Percentiles rank a stretch among this genome's conserved stretches.
These are phyloP conservation scores for Entomophthora muscae DNA, from an alignment of 371 early-diverging fungal genomes.

Conservation along the genomic window DNA sequence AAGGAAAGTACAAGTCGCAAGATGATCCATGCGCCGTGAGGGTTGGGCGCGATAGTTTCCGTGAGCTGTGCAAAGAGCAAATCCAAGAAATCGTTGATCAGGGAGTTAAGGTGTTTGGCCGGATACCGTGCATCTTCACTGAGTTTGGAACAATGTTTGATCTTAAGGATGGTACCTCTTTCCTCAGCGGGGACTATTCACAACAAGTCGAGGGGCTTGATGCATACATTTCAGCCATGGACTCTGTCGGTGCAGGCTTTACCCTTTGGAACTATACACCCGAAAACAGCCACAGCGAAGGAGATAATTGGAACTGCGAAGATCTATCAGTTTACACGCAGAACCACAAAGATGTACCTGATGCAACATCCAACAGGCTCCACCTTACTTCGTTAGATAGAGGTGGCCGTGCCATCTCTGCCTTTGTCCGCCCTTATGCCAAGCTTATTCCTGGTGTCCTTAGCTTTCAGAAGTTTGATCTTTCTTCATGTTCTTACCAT, in stretches of 20 bases:
- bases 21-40: not conserved
- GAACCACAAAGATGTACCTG: slow-evolving; percentile 12
- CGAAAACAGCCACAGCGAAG: slow-evolving; percentile 33
- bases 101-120: not conserved
- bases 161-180: slow-evolving; percentile 25
- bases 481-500: slow-evolving; percentile 31
- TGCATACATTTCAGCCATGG: slow-evolving; percentile 42
- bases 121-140: not conserved
- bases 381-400: slow-evolving; percentile 17
- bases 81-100: not conserved
- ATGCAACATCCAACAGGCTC: slow-evolving; percentile 16
- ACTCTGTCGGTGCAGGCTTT: slow-evolving; percentile 32
- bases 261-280: slow-evolving; percentile 50
- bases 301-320: slow-evolving; percentile 57
- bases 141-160: slow-evolving; percentile 60
- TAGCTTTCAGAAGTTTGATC: slow-evolving; percentile 35
- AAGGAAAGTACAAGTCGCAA: not conserved
- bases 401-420: slow-evolving; percentile 64
- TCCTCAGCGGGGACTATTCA: slow-evolving; percentile 19
- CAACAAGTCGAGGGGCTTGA: slow-evolving; percentile 45
- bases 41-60: slow-evolving; percentile 16
- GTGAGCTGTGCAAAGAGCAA: slow-evolving; percentile 8
- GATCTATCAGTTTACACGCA: slow-evolving; percentile 27
- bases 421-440: slow-evolving; percentile 63
- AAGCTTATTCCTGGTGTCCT: slow-evolving; percentile 54